These are phyloP conservation scores for Phellopilus nigrolimitatus DNA, from an alignment of 1,284 basidiomycete species.

Conservation along the genomic window DNA sequence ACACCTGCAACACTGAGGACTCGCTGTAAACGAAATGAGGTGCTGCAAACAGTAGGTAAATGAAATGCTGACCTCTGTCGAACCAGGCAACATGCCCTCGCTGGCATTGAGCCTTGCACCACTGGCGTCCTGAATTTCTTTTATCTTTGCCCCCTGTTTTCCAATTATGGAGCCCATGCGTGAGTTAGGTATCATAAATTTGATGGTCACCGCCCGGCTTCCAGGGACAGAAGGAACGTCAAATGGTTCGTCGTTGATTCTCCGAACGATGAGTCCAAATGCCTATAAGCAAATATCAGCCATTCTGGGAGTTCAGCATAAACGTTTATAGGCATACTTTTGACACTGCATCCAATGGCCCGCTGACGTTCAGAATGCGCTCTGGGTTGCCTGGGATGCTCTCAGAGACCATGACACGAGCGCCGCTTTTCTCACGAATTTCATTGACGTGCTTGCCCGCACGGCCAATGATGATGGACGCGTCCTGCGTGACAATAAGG, in stretches of 20 bases:
- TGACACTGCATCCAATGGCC: conserved; percentile 96
- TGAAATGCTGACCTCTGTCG: conserved; percentile 75
- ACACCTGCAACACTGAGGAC: conserved; percentile 97
- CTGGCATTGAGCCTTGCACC: conserved; percentile 95
- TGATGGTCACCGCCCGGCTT: conserved; percentile 97
- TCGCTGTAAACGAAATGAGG: conserved; percentile 47
- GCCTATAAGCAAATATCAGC: conserved; percentile 51
- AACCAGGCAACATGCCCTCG: conserved; percentile 97
- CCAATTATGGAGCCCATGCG: conserved; percentile 99
- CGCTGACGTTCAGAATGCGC: conserved; percentile 94
- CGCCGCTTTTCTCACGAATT: conserved; percentile 96
- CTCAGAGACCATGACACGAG: conserved; percentile 92
- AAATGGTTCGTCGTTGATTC: conserved; percentile 99
- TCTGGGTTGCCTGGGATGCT: conserved; percentile 98
- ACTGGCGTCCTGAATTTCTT: conserved; percentile 99
- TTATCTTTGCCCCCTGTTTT: conserved; percentile 96
- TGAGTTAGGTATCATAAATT: conserved; percentile 99
- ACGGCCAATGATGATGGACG: conserved; percentile 98
- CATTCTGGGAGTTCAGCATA: conserved; percentile 11
- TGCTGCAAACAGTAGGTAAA: conserved; percentile 16
- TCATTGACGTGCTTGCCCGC: conserved; percentile 97
- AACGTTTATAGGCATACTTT: conserved; percentile 58
- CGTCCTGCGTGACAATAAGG: conserved; percentile 98
- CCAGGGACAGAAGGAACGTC: conserved; percentile 97
- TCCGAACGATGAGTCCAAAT: conserved; percentile 96